These are phyloP conservation scores for Fusarium lyarnte DNA, from an alignment of 2,329 filamentous ascomycete genomes.

Conservation along the genomic window DNA sequence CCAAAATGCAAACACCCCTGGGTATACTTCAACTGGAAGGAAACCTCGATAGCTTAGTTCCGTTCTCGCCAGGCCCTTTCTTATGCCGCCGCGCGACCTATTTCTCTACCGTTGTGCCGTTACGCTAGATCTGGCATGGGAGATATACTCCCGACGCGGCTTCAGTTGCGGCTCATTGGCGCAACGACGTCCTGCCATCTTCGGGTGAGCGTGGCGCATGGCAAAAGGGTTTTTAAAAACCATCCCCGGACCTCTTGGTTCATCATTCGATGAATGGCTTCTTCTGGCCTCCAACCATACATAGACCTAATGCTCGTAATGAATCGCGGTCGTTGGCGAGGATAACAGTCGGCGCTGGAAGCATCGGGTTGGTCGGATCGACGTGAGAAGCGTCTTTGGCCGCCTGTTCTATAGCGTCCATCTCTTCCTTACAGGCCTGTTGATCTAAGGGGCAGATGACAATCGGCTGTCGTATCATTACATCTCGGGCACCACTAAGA, in stretches of 20 bases:
- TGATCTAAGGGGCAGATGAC: slow-evolving; percentile 96
- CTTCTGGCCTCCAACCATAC: slow-evolving; percentile 70
- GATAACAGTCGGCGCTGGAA: slow-evolving; percentile 87
- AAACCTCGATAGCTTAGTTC: slow-evolving; percentile 6
- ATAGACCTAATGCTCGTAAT: slow-evolving; percentile 69
- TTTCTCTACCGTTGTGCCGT: slow-evolving; percentile 6
- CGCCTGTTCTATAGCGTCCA: slow-evolving; percentile 97
- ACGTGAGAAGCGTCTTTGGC: slow-evolving; percentile 91
- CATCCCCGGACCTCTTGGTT: background rate
- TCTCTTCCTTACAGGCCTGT: slow-evolving; percentile 95
- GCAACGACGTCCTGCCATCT: slow-evolving; percentile 14
- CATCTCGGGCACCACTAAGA: slow-evolving; percentile 87
- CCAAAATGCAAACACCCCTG: slow-evolving; percentile 41
- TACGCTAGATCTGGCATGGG: slow-evolving; percentile 22
- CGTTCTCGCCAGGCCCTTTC: slow-evolving; percentile 1
- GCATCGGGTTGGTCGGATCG: slow-evolving; percentile 87
- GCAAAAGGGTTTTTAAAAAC: slow-evolving; percentile 23
- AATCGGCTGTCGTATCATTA: slow-evolving; percentile 88
- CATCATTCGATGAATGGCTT: slow-evolving; percentile 71
- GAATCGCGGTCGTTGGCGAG: slow-evolving; percentile 77
- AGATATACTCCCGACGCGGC: slow-evolving; percentile 32
- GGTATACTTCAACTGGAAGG: slow-evolving; percentile 37
- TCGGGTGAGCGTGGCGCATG: slow-evolving; percentile 18
- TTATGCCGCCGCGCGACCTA: slow-evolving; percentile 5
- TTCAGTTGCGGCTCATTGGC: slow-evolving; percentile 21